Base-by-base conservation (phyloP, 495 filamentous ascomycete species). In the Lasiosphaeris hirsuta region DNA sequence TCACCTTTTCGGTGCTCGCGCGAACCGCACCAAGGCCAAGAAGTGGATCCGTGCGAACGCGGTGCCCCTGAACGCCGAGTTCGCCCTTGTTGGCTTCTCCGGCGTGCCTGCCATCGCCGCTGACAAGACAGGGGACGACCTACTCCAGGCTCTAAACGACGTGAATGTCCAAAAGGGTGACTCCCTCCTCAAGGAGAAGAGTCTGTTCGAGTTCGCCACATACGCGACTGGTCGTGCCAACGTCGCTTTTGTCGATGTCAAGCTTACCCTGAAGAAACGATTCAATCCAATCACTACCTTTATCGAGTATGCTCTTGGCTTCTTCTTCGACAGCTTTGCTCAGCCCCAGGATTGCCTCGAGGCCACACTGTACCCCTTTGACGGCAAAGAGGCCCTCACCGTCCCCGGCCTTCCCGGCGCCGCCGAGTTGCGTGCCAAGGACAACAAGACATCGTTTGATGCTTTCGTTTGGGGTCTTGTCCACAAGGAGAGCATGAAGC, bases 201-300 rank as follows among this genome's bases (percentile, higher is more conserved):
- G 86, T 40, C 78, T 89, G 49, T 84, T 88, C 59, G 90, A 96
- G 70, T 98, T 86, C 72, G 74, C 83, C 51, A 85, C 90, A 6
- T 98, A 97, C 68, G 93, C 91, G n/a, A 92, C 90, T 47, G 94
- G 94, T 18, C 83, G 94, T 53, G 89, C 92, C 74, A 98, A 97
- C 65, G 82, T 96, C 54, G 92, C 94, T 13, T 97, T 92, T 69
- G 72, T 93, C 62, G 90, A 97, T 63, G 74, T 96, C 59, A 86
- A 88, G 67, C 72, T 98, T 63, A 87, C 84, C 46, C 80, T 98
- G 46, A 75, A 84, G 62, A 96, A 94, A 81, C 85, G 93, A 51
- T 95, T 90, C 76, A 97, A 96, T 77, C 95, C 94, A 0, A 63
- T 94, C 46, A 82, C 79, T 48, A 83, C 85, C 68, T 63, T 87